Evolutionary conservation across 1,284 basidiomycete species (phyloP).

Genomic region (Neotropicomus parvogracilis): DNA sequence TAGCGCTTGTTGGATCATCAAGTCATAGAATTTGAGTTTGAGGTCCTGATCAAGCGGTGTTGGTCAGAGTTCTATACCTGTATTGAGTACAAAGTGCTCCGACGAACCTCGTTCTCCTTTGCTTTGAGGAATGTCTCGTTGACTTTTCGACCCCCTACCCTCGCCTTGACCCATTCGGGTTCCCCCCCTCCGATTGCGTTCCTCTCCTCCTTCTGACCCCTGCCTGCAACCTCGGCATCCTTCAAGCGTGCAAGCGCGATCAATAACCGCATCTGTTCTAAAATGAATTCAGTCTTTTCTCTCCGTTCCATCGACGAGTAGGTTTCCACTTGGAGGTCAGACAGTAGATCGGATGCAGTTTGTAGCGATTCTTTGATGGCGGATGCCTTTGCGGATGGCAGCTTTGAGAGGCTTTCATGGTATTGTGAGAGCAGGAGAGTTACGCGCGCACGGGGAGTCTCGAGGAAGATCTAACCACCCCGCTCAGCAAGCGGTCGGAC

Average conservation of each 20-base stretch:
- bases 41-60: slow-evolving; percentile 63
- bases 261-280: slow-evolving; percentile 95
- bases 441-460: slow-evolving; percentile 93
- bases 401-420: slow-evolving; percentile 66
- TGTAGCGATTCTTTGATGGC: slow-evolving; percentile 64
- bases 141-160: slow-evolving; percentile 91
- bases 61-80: neutral
- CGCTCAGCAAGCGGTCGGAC: slow-evolving; percentile 1
- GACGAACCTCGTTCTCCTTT: slow-evolving; percentile 77
- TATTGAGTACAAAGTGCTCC: neutral
- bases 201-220: slow-evolving; percentile 57
- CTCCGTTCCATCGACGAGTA: slow-evolving; percentile 97
- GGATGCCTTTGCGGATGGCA: slow-evolving; percentile 42
- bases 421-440: slow-evolving; percentile 81
- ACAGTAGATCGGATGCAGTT: slow-evolving; percentile 85
- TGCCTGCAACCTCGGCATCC: slow-evolving; percentile 49
- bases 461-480: slow-evolving; percentile 83
- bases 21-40: slow-evolving; percentile 92
- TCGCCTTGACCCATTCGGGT: slow-evolving; percentile 86
- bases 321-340: slow-evolving; percentile 97
- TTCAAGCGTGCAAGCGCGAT: slow-evolving; percentile 70
- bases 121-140: slow-evolving; percentile 93
- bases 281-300: slow-evolving; percentile 97
- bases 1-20: slow-evolving; percentile 94
- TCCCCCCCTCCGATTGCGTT: slow-evolving; percentile 67